Evolutionary conservation across 768 basidiomycete species (phyloP), one percentile per base, ranked within the genome.

Genomic region (Podaxis sp.): DNA sequence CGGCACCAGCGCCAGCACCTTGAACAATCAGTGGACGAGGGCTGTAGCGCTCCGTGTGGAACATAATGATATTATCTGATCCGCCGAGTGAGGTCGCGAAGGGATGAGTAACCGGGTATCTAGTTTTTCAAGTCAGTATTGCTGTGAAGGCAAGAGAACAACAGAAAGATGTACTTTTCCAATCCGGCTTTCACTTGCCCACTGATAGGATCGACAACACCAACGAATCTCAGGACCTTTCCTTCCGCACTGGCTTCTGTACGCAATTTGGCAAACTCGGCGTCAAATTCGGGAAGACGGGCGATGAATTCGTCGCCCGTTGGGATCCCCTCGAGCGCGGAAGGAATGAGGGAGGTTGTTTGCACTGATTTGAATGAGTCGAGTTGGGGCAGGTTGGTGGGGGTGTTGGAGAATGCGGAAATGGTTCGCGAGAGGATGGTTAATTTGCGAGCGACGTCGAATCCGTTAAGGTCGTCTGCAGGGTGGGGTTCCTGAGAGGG

Each of bases 1-100:
- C 95, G 0, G 95, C 95, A n/a, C 97, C 97, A 0, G 97, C 97
- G 2, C 97, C 97, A 0, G 96, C 89, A 55, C 97, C 97, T 70
- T 98, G 96, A 37, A 99, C 83, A 64, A 99, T 93, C 60, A 99
- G 78, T 1, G 97, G 96, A 46, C 95, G 78, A 7, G 88, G 84
- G 2, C 89, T 87, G 71, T 99, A 99, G 46, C 97, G 82, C 70
- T 91, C 88, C 0, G 96, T 98, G 72, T 94, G 91, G 85, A 99
- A 98, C 81, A 97, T 92, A 73, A 99, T 86, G 72, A 99, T 98
- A 74, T 99, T 99, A 75, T 99, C 97, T 22, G 95, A 95, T 0
- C 96, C 97, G 22, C 94, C 92, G 13, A 99, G 84, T 1, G 96
- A 92, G 0, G 96, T 96, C 3, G 96, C 96, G 71, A 99, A 99